Evolutionary conservation across 306 rosid genomes (phyloP), one percentile per base, ranked within the genome.

Genomic region (Gastrolobium bilobum): DNA sequence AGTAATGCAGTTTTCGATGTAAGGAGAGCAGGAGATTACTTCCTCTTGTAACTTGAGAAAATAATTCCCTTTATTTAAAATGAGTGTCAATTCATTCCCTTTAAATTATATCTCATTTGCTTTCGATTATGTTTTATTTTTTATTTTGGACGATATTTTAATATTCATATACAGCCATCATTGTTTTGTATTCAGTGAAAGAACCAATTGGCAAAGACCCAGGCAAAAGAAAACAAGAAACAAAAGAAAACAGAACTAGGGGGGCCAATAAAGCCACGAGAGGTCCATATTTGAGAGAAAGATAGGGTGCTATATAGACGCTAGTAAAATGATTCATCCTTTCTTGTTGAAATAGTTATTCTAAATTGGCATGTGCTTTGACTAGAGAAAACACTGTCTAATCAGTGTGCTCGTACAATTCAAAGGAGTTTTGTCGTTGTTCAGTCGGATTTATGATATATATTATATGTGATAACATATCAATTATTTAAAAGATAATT

Each of bases 361-460:
- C 70, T 20, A 66, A 26, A n/a, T 44, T 38, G 72, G 20, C 84
- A 66, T 61, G 61, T 81, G 76, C 29, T 54, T 73, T 81, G 84
- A 81, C 80, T 40, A 42, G 6, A 42, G 39, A 2, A 31, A 44
- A 35, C 44, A 1, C 10, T 53, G 47, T 40, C 68, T 42, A 39
- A 52, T 46, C 59, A 48, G 20, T 47, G 20, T 51, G 13, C 37
- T 30, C 7, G 2, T 59, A 4, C 43, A 14, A n/a, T 74, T 44
- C 56, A 9, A 4, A 51, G 43, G 37, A 40, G 0, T 14, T 15
- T 3, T 42, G 9, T 20, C 6, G 6, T 15, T 42, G 9, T 40
- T 8, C 0, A 39, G 0, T 40, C 4, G 7, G 2, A 6, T 14
- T 37, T 62, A 6, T 6, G 26, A 37, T 3, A 37, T 62, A 3